Percentiles rank a stretch among this genome's conserved stretches.
phyloP scores from a whole-genome alignment of 2,329 filamentous ascomycete species.

The Hirsutella rhossiliensis region DNA sequence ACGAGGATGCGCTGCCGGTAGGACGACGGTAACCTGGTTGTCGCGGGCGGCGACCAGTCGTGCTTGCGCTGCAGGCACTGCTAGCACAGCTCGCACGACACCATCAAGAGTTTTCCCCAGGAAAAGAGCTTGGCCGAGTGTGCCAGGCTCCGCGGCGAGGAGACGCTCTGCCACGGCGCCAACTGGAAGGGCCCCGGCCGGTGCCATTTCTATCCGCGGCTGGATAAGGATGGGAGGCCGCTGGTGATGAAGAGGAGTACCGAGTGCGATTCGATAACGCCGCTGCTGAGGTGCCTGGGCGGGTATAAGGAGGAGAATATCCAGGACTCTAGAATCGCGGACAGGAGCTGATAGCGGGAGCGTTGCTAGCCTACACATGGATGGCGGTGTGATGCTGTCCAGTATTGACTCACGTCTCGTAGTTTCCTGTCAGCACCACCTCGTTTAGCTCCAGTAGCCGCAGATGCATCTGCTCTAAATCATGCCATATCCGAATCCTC shows the following conservation, averaged over 20 bases:
- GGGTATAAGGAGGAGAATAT: no score
- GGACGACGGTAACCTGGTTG: background rate
- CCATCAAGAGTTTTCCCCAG: background rate
- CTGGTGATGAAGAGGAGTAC: background rate
- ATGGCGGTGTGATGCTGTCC: no score
- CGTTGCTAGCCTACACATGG: no score
- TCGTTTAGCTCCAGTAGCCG: no score
- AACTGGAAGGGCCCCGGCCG: conserved; percentile 3
- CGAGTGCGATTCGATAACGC: background rate
- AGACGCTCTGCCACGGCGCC: conserved; percentile 1
- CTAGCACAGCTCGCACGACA: background rate
- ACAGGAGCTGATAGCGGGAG: no score
- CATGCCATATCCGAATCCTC: no score
- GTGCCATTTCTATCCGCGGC: background rate
- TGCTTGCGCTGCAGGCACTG: conserved; percentile 3
- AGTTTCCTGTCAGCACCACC: no score
- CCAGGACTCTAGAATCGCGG: no score
- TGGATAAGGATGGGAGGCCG: background rate
- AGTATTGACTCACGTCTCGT: no score
- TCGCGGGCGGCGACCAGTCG: background rate
- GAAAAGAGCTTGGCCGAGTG: conserved; percentile 3
- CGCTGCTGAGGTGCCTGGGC: background rate
- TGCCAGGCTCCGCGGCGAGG: conserved; percentile 1
- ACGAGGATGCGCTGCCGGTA: background rate
- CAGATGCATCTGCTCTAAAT: no score